Conservation (phyloP, 495 filamentous ascomycete genomes). For the Hypoxylon trugodes region DNA sequence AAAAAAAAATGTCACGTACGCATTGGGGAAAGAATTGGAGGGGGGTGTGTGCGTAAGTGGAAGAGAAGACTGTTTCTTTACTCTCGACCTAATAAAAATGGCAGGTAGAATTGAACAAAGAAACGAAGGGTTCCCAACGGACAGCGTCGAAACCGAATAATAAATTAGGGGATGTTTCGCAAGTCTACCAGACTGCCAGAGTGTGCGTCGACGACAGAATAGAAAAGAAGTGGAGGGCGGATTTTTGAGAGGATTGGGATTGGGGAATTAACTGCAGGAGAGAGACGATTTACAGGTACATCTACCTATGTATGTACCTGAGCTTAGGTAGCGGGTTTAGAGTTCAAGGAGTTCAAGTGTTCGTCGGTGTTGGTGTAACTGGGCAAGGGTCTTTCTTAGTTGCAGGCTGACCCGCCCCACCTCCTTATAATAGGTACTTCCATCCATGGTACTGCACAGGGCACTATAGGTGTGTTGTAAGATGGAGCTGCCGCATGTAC, state of each 20-base stretch:
- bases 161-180: constrained; percentile 35
- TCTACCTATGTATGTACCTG: background rate
- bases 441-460: too few species aligned
- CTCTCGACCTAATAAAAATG: background rate
- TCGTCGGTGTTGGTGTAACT: constrained; percentile 39
- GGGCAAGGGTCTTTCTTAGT: constrained; percentile 32
- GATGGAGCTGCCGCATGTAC: too few species aligned
- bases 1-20: constrained; percentile 24
- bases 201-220: constrained; percentile 26
- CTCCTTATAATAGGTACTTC: constrained; percentile 29
- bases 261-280: constrained; percentile 35
- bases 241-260: constrained; percentile 22
- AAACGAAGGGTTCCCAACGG: constrained; percentile 13
- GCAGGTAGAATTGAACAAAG: constrained; percentile 34
- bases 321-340: background rate
- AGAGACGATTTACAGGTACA: constrained; percentile 31
- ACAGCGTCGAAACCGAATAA: constrained; percentile 19
- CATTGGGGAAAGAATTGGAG: constrained; percentile 33
- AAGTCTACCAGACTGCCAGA: constrained; percentile 20
- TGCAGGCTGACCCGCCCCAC: constrained; percentile 39
- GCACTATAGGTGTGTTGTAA: too few species aligned
- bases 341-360: background rate
- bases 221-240: constrained; percentile 4
- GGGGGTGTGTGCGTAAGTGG: constrained; percentile 1
- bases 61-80: constrained; percentile 14